These are phyloP conservation scores for Kodamaea kakaduensis DNA, from an alignment of 805 yeast species.

Conservation along the genomic window DNA sequence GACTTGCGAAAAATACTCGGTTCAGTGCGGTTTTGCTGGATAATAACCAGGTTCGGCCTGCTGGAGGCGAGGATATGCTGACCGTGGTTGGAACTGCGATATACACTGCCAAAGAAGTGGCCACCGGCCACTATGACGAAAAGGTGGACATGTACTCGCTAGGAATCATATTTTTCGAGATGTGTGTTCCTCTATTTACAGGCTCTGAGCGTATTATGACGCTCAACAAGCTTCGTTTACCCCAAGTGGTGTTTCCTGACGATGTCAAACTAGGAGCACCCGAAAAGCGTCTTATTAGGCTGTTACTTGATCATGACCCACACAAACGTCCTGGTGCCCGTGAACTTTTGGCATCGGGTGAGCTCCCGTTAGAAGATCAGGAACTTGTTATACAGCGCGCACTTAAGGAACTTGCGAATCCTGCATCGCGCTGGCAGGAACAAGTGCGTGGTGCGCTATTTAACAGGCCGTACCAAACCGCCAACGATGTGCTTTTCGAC, in stretches of 20 bases:
- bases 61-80: conserved; percentile 64
- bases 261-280: conserved; percentile 46
- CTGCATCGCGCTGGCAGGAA: conserved; percentile 90
- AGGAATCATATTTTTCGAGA: conserved; percentile 93
- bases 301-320: conserved; percentile 77
- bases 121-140: conserved; percentile 78
- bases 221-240: conserved; percentile 58
- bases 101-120: conserved; percentile 87
- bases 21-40: conserved; percentile 33
- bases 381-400: conserved; percentile 90
- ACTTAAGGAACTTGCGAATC: conserved; percentile 76
- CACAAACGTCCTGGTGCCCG: conserved; percentile 74
- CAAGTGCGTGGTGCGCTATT: conserved; percentile 86
- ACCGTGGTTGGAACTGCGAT: conserved; percentile 92
- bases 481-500: conserved; percentile 82
- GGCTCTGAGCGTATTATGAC: conserved; percentile 89
- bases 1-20: conserved; percentile 88
- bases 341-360: conserved; percentile 70
- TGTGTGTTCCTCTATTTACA: conserved; percentile 81
- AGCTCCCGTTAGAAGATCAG: conserved; percentile 83
- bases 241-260: conserved; percentile 62
- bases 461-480: conserved; percentile 78
- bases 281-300: conserved; percentile 65
- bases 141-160: conserved; percentile 94
- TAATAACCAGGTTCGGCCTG: conserved; percentile 37